A percentile compares a stretch with the other conserved stretches of the same genome.
phyloP scores from a whole-genome alignment of 495 filamentous ascomycete species.

The Hypoxylon cercidicola region DNA sequence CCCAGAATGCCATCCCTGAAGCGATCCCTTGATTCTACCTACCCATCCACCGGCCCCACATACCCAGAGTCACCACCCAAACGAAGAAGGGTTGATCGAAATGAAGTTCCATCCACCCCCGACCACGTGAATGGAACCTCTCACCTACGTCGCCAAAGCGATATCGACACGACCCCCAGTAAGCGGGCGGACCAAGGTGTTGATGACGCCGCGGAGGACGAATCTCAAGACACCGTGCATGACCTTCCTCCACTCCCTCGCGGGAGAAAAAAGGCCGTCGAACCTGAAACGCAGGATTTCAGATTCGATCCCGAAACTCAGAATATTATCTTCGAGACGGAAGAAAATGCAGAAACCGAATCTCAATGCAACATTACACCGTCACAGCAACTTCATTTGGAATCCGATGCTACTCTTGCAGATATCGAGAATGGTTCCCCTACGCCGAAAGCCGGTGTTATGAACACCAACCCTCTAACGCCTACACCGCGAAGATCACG shows the following conservation, averaged over 20 bases:
- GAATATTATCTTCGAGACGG: conserved; percentile 25
- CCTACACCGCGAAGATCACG: conserved; percentile 23
- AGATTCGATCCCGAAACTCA: conserved; percentile 41
- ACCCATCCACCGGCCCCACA: conserved; percentile 9
- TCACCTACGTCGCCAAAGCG: conserved; percentile 9
- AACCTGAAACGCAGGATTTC: conserved; percentile 58
- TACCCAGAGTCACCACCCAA: conserved; percentile 34
- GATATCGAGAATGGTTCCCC: conserved; percentile 22
- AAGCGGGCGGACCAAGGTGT: conserved; percentile 6
- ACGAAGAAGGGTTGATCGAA: conserved; percentile 31
- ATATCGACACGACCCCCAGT: conserved; percentile 13
- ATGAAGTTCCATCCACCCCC: conserved; percentile 46
- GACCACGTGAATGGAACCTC: conserved; percentile 26
- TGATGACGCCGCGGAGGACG: conserved; percentile 20
- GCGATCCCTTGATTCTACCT: conserved; percentile 21
- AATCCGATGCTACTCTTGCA: conserved; percentile 31
- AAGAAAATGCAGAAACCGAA: conserved; percentile 23
- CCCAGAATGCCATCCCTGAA: conserved; percentile 33
- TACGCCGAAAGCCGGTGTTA: conserved; percentile 23
- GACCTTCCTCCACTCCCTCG: conserved; percentile 19
- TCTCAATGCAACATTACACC: conserved; percentile 39
- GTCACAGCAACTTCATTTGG: conserved; percentile 45
- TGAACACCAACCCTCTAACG: not conserved
- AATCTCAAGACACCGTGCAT: conserved; percentile 21
- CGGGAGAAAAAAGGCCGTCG: conserved; percentile 25